phyloP scores from a whole-genome alignment of 2,329 filamentous ascomycete species.

The Salinomyces thailandicus region DNA sequence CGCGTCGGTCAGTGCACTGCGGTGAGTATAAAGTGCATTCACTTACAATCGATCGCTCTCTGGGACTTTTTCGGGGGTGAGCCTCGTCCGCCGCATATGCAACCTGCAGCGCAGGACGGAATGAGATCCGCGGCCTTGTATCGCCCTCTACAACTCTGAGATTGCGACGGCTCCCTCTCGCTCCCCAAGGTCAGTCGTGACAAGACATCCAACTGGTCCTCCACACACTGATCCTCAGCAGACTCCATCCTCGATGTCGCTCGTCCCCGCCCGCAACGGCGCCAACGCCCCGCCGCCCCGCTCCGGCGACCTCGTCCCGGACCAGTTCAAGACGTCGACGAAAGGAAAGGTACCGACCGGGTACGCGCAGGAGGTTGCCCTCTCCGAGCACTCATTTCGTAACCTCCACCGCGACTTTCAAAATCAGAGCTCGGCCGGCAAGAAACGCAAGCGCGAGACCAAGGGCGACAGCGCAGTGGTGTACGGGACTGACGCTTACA shows the following conservation, averaged over 20 bases:
- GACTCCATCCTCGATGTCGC: conserved; percentile 17
- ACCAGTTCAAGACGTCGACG: conserved; percentile 25
- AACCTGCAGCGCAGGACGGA: too few species aligned
- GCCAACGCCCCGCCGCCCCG: conserved; percentile 25
- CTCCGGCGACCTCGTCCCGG: conserved; percentile 15
- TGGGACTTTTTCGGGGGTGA: neutral
- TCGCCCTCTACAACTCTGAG: too few species aligned
- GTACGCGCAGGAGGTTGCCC: conserved; percentile 72
- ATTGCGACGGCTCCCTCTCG: neutral
- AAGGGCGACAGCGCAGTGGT: conserved; percentile 78
- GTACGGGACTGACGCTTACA: conserved; percentile 78
- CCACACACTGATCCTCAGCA: conserved; percentile 2
- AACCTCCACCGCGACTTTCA: conserved; percentile 74
- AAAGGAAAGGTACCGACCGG: conserved; percentile 54
- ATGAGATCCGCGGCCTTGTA: too few species aligned
- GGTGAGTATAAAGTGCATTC: too few species aligned
- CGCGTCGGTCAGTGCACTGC: too few species aligned
- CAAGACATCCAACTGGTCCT: neutral
- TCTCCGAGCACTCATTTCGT: conserved; percentile 86
- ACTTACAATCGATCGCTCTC: too few species aligned
- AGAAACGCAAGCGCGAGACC: conserved; percentile 69
- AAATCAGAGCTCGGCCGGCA: conserved; percentile 40
- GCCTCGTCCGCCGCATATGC: neutral
- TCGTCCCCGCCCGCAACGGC: conserved; percentile 25
- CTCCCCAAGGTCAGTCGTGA: conserved; percentile 1